Base-by-base conservation (phyloP, 2,329 filamentous ascomycete genomes). In the Fusarium abutilonis region DNA sequence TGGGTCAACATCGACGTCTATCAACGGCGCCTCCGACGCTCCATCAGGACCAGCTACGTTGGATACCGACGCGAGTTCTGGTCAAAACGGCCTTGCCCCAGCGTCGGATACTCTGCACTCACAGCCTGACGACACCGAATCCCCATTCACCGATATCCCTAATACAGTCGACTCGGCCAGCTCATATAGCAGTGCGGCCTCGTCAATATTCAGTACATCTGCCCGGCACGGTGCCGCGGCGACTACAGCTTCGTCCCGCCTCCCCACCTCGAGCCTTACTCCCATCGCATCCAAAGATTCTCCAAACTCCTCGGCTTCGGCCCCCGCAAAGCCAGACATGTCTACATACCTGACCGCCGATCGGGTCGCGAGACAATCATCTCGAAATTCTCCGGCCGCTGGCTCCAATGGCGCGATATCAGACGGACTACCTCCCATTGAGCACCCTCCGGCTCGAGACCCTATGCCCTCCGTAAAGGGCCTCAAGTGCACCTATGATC, bases 141-240 rank as follows among this genome's bases (percentile, higher is more conserved):
- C 82, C 62, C 72, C 81, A 56, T 79, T 84, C 67, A 86, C 86
- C 75, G 89, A 93, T 70, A 83, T 88, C 49, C 82, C 89, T 71
- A 89, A 89, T 75, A 88, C 86, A 61, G 83, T 88, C 68, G 89
- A 86, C 70, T 93, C 90, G 46, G 85, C 88, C 53, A 91, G 87
- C 77, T 92, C 90, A 54, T 83, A 88, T 72, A 82, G 84, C 54
- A 92, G 88, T 78, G 86, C 87, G 50, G 83, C 83, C 46, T 92
- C 89, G 40, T 92, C 91, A 51, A 81, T 89, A 65, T 90, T 91
- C 77, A 91, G 87, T 76, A 74, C 73, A 62, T 73, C 78, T 60
- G 74, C 79, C 57, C 76, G 74, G 64, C 75, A 79, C 60, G 73
- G 74, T 71, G 75, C 76, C 65, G 68, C 79, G 64, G 75, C 55